Evolutionary conservation across 352 stramenopile species (phyloP).

Genomic region (Phytophthora rubi): DNA sequence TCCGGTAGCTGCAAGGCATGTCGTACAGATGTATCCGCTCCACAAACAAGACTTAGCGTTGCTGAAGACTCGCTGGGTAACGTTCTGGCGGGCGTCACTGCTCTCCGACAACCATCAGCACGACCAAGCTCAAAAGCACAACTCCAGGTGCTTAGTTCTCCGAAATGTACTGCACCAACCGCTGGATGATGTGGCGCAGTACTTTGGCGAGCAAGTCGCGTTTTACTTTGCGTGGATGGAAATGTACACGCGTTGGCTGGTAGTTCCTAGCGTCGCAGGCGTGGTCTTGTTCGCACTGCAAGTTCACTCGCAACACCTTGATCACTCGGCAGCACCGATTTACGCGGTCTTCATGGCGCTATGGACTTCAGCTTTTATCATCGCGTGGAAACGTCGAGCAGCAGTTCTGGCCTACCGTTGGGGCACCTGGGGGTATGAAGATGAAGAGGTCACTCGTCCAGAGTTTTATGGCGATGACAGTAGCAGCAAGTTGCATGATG

Average conservation of each 20-base stretch:
- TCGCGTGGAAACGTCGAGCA: constrained; percentile 86
- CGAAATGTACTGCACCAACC: constrained; percentile 68
- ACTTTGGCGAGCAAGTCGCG: constrained; percentile 91
- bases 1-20: constrained; percentile 63
- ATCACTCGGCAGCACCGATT: constrained; percentile 76
- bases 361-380: constrained; percentile 89
- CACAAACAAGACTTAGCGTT: constrained; percentile 82
- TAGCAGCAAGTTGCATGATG: constrained; percentile 7
- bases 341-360: constrained; percentile 92
- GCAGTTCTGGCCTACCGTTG: constrained; percentile 86
- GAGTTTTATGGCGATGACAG: constrained; percentile 75
- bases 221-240: constrained; percentile 95
- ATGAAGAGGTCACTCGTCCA: constrained; percentile 79
- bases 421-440: constrained; percentile 91
- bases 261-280: constrained; percentile 79
- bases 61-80: constrained; percentile 79
- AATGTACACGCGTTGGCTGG: constrained; percentile 91
- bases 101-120: constrained; percentile 25
- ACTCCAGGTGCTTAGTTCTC: constrained; percentile 27
- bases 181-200: constrained; percentile 87
- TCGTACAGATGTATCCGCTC: constrained; percentile 88
- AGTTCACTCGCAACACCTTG: constrained; percentile 64
- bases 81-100: constrained; percentile 65
- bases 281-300: constrained; percentile 75
- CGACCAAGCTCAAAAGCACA: background rate